phyloP scores from a whole-genome alignment of 1,284 basidiomycete genomes.

The Inonotus hispidus region DNA sequence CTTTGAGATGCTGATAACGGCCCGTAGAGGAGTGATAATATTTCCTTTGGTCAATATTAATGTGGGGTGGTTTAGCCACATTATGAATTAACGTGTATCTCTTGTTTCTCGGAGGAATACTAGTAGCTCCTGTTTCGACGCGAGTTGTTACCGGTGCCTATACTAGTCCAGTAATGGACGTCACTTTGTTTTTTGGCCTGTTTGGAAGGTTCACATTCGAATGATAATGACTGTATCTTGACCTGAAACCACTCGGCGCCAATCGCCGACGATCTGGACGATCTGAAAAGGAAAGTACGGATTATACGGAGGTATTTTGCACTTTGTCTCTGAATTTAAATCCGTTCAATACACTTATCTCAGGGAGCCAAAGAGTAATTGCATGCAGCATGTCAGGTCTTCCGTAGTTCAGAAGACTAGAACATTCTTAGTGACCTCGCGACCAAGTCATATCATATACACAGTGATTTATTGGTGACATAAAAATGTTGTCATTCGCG shows the following conservation, averaged over 20 bases:
- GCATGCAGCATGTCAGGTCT: neutral
- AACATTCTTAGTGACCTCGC: neutral
- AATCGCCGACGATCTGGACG: too few species aligned
- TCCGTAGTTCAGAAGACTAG: neutral
- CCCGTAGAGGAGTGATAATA: conserved; percentile 32
- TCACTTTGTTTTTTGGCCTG: neutral
- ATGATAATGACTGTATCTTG: neutral
- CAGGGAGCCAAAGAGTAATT: neutral
- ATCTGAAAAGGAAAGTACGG: too few species aligned
- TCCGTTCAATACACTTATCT: neutral
- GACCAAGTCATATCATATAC: neutral
- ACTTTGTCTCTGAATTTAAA: neutral
- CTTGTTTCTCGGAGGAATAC: neutral
- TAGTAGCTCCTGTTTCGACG: neutral
- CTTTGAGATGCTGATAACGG: conserved; percentile 25
- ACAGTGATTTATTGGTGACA: neutral
- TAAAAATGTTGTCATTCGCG: neutral
- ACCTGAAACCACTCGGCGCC: neutral
- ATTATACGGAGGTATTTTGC: neutral
- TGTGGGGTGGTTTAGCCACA: neutral
- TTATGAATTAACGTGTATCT: neutral
- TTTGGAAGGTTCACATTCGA: neutral
- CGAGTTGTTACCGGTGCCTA: neutral
- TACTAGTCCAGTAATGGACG: neutral
- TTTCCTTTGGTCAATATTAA: neutral